Evolutionary conservation across 257 asterid species (phyloP).

Genomic region (Paulownia fortunei): DNA sequence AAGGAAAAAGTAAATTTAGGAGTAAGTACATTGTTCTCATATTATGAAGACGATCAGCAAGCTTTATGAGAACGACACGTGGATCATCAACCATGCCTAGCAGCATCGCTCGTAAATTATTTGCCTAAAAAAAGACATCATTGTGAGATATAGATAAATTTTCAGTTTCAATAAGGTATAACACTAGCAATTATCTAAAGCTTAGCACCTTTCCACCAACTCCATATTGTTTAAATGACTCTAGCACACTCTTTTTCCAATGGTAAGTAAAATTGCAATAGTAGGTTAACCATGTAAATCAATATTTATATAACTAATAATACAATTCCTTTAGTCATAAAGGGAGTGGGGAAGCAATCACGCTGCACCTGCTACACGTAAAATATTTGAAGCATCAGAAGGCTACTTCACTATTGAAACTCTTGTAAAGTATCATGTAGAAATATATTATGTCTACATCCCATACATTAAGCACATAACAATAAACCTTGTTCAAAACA

Average conservation of each 20-base stretch:
- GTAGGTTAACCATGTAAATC: background rate
- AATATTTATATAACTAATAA: background rate
- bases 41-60: slow-evolving; percentile 98
- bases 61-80: slow-evolving; percentile 97
- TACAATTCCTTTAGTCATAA: background rate
- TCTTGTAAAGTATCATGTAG: background rate
- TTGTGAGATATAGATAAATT: slow-evolving; percentile 13
- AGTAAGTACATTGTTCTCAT: slow-evolving; percentile 90
- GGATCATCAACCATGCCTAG: slow-evolving; percentile 99
- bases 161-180: slow-evolving; percentile 14
- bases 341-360: background rate
- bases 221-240: slow-evolving; percentile 4
- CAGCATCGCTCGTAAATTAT: slow-evolving; percentile 92
- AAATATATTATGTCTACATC: background rate
- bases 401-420: slow-evolving; percentile 2
- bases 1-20: background rate
- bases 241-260: background rate
- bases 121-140: slow-evolving; percentile 63
- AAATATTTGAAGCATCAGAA: slow-evolving; percentile 28
- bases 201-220: slow-evolving; percentile 8
- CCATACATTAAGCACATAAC: background rate
- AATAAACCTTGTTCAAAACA: background rate
- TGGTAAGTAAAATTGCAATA: background rate
- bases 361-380: background rate
- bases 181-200: slow-evolving; percentile 1